Evolutionary conservation across 345 rosid genomes (phyloP).

Genomic region (Ceriops tagal): DNA sequence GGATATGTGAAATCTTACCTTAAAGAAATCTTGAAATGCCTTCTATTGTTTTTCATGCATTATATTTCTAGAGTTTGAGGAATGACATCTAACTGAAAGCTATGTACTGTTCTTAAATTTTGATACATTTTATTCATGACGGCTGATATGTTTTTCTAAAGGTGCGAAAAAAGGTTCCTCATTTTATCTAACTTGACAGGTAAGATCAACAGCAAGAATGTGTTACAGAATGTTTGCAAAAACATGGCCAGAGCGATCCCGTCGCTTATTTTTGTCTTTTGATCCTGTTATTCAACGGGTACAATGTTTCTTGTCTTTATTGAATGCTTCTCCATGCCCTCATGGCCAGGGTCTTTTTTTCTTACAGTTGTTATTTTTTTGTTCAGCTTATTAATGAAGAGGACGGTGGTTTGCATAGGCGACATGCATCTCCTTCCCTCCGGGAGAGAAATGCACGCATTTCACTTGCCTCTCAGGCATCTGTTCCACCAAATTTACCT

Average conservation of each 20-base stretch:
- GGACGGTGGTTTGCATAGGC: conserved; percentile 90
- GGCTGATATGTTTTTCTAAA: neutral
- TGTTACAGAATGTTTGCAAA: conserved; percentile 97
- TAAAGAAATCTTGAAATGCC: too few relatives aligned
- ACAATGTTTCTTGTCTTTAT: conserved; percentile 15
- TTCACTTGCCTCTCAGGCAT: conserved; percentile 50
- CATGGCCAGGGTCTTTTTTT: conserved; percentile 1
- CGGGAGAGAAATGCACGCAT: conserved; percentile 78
- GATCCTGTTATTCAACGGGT: conserved; percentile 99
- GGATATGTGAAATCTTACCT: too few relatives aligned
- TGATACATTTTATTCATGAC: too few relatives aligned
- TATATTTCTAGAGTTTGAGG: too few relatives aligned
- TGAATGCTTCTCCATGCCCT: neutral
- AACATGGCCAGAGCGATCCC: conserved; percentile 99
- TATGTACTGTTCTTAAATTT: too few relatives aligned
- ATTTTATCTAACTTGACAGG: conserved; percentile 44
- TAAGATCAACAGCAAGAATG: conserved; percentile 92
- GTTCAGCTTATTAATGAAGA: conserved; percentile 84
- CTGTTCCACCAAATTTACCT: conserved; percentile 51
- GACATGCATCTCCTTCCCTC: conserved; percentile 94
- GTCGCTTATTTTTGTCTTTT: conserved; percentile 82
- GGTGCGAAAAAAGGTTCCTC: neutral
- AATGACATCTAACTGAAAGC: too few relatives aligned
- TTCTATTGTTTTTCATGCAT: too few relatives aligned
- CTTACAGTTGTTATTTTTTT: neutral